These are phyloP conservation scores for Patellaria atrata DNA, from an alignment of 495 filamentous ascomycete genomes.

Conservation along the genomic window DNA sequence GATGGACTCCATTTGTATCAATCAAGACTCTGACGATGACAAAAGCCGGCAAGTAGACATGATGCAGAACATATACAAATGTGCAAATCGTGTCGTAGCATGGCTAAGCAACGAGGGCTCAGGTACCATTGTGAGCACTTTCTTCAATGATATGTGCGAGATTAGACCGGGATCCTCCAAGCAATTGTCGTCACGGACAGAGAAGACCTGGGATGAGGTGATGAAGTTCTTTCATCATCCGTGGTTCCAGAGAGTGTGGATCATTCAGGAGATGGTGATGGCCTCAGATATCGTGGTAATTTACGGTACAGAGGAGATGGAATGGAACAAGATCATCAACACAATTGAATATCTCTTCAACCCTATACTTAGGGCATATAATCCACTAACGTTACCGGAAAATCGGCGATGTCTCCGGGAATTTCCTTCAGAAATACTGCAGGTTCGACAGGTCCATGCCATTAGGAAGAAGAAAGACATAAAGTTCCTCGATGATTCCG, in stretches of 20 bases:
- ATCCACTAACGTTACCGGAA: too few relatives aligned
- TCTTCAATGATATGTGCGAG: background rate
- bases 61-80: background rate
- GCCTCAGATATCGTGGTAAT: background rate
- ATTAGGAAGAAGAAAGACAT: too few relatives aligned
- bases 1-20: background rate
- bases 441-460: too few relatives aligned
- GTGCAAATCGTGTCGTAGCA: background rate
- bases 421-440: too few relatives aligned
- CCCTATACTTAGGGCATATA: too few relatives aligned
- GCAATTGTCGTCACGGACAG: background rate
- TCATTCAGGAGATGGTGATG: background rate
- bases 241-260: conserved; percentile 5
- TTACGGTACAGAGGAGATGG: conserved; percentile 1
- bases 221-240: background rate
- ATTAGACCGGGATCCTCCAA: background rate
- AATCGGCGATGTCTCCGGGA: too few relatives aligned
- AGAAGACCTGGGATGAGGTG: background rate
- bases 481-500: too few relatives aligned
- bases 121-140: background rate
- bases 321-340: background rate
- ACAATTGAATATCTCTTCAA: too few relatives aligned
- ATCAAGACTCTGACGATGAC: background rate
- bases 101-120: background rate
- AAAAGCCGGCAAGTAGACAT: background rate